Evolutionary conservation across 768 basidiomycete genomes (phyloP).

Genomic region (Boletus rubropictus): DNA sequence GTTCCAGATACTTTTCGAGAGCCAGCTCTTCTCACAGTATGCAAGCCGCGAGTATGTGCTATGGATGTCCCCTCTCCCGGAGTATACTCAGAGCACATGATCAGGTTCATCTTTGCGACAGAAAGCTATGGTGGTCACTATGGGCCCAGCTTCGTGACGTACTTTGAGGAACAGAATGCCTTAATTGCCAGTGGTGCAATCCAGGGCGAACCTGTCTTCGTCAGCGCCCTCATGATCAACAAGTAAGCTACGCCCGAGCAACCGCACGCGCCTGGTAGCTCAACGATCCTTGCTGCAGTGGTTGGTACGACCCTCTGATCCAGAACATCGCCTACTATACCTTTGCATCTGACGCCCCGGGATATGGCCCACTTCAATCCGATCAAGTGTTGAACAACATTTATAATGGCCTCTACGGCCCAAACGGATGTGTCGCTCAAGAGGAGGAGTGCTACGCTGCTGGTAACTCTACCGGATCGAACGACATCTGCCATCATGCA

Average conservation of each 20-base stretch:
- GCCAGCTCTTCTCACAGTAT: constrained; percentile 45
- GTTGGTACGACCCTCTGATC: constrained; percentile 61
- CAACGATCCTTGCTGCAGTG: constrained; percentile 31
- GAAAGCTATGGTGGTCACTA: constrained; percentile 70
- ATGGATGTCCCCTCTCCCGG: background rate
- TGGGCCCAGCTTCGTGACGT: constrained; percentile 58
- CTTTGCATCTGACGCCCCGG: constrained; percentile 58
- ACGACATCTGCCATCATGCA: constrained; percentile 45
- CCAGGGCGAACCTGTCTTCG: constrained; percentile 44
- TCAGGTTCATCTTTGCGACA: constrained; percentile 57
- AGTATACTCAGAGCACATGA: background rate
- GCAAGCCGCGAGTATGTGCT: constrained; percentile 46
- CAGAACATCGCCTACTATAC: constrained; percentile 56
- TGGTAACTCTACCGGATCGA: constrained; percentile 39
- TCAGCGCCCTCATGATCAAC: constrained; percentile 62
- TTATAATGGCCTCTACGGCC: constrained; percentile 43
- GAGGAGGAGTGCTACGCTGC: constrained; percentile 54
- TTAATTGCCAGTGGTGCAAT: constrained; percentile 41
- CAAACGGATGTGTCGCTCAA: constrained; percentile 49
- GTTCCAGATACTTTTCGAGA: constrained; percentile 60
- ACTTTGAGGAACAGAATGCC: constrained; percentile 57
- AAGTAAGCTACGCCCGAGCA: constrained; percentile 34
- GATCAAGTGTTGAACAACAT: constrained; percentile 40
- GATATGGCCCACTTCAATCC: constrained; percentile 57
- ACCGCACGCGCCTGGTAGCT: background rate